Base-by-base conservation (phyloP, 306 rosid genomes). In the Parietaria judaica region DNA sequence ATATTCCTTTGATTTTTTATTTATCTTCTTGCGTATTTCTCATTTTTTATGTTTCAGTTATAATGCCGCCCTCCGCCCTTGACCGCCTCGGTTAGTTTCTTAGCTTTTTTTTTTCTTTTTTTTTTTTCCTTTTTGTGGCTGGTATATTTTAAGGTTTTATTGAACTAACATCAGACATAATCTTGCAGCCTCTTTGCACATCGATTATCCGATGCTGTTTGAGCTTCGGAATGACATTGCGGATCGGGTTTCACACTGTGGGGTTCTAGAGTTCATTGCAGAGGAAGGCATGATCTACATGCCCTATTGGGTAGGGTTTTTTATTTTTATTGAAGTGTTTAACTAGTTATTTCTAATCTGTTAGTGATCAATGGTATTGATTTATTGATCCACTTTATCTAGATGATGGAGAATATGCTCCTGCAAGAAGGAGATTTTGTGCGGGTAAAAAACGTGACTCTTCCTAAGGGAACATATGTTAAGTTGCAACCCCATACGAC, bases 341-440 rank as follows among this genome's bases (percentile, higher is more conserved):
- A 41, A 41, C 45, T 41, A 41, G 45, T 41, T 5, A 8, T 41
- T 8, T 41, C 7, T 41, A 41, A 41, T 41, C 45, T 41, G 45
- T 41, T 41, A 5, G 49, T 53, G 14, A 58, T 44, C 45, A 55
- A 31, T 64, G 49, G 16, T 70, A 43, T 52, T 54, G 70, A 23
- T 51, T 65, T 43, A 14, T 54, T 54, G 58, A 54, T 7, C 36
- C 48, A 47, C 35, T 62, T 66, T 55, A 34, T 36, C 23, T 69
- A 94, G 99, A 94, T 94, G 97, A 94, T 94, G 99, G 95, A 86
- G 76, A 94, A 94, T 82, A 94, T 88, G 99, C 80, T 88, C 60
- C 76, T 94, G 72, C 95, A 84, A 88, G 99, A 94, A 75, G 99
- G 99, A 36, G 94, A 81, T 65, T 65, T 81, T 67, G 90, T 94